phyloP scores from a whole-genome alignment of 805 yeast species.

The Spathaspora boniae region DNA sequence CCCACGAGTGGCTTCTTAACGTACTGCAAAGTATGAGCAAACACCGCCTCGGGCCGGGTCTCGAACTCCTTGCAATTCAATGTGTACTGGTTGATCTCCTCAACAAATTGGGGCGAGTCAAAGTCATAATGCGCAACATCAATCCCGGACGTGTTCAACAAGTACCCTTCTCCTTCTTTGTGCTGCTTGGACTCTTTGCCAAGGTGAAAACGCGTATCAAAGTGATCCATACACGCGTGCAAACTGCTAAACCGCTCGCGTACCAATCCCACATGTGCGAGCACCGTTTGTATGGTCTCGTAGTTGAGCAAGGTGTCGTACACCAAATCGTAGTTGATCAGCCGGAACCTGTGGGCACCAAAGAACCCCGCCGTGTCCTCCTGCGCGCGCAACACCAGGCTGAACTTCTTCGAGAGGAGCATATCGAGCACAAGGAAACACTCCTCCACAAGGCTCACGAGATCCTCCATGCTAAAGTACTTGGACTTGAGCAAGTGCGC shows the following conservation, averaged over 20 bases:
- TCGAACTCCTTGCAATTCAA: neutral
- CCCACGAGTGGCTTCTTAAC: no score
- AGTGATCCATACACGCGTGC: constrained; percentile 15
- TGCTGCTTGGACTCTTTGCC: constrained; percentile 12
- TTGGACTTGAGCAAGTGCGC: constrained; percentile 15
- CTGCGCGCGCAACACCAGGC: constrained; percentile 13
- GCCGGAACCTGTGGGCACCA: constrained; percentile 19
- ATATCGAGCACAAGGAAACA: constrained; percentile 17
- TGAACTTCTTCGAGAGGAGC: constrained; percentile 17
- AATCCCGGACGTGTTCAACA: no score
- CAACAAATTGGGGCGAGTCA: constrained; percentile 23
- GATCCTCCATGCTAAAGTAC: constrained; percentile 11
- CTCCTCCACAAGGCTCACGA: constrained; percentile 23
- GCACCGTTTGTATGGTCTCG: constrained; percentile 11
- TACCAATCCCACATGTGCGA: constrained; percentile 4
- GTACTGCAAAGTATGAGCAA: no score
- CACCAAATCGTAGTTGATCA: constrained; percentile 29
- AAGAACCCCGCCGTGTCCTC: constrained; percentile 9
- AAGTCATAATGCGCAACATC: constrained; percentile 22
- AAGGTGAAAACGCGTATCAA: constrained; percentile 16
- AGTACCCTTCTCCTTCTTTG: constrained; percentile 13
- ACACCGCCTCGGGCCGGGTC: no score
- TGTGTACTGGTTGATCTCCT: constrained; percentile 10
- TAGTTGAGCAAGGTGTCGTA: constrained; percentile 26
- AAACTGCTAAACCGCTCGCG: constrained; percentile 11